These are phyloP conservation scores for Chytriomyces sp. DNA, from an alignment of 192 early-diverging fungal species.

Conservation along the genomic window DNA sequence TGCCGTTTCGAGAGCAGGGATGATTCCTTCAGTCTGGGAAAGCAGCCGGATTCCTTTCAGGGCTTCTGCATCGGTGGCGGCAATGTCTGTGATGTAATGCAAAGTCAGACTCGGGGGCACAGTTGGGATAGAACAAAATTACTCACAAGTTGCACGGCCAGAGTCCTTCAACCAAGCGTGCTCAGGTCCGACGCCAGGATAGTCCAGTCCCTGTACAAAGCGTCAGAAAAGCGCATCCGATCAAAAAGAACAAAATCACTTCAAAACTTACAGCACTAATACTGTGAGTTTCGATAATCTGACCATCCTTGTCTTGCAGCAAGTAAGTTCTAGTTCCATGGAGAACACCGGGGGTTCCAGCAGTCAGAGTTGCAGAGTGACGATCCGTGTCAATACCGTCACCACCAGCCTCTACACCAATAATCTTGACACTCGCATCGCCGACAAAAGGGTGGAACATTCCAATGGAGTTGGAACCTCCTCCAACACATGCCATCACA, in stretches of 20 bases:
- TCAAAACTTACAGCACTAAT: constrained; percentile 73
- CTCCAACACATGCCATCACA: constrained; percentile 96
- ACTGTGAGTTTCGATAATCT: constrained; percentile 94
- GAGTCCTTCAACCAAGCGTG: constrained; percentile 89
- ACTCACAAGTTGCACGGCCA: constrained; percentile 75
- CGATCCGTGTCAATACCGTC: constrained; percentile 84
- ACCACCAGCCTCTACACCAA: constrained; percentile 96
- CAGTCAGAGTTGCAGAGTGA: constrained; percentile 89
- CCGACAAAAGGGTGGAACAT: constrained; percentile 95
- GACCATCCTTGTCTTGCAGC: constrained; percentile 94
- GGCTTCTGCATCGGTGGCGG: constrained; percentile 82
- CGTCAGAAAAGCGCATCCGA: background rate
- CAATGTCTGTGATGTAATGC: constrained; percentile 36
- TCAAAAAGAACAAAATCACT: background rate
- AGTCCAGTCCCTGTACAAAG: constrained; percentile 80
- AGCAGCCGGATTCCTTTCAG: constrained; percentile 76
- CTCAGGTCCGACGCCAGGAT: constrained; percentile 97
- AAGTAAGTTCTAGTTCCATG: constrained; percentile 96
- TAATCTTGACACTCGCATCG: constrained; percentile 79
- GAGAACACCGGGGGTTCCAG: constrained; percentile 88
- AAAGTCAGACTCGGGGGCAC: background rate
- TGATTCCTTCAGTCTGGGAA: constrained; percentile 73
- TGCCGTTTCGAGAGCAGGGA: constrained; percentile 94
- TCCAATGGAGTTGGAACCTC: constrained; percentile 97
- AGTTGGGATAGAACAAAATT: too few relatives aligned